Conservation (phyloP, 1,284 basidiomycete genomes). For the Ustilago vetiveriae region DNA sequence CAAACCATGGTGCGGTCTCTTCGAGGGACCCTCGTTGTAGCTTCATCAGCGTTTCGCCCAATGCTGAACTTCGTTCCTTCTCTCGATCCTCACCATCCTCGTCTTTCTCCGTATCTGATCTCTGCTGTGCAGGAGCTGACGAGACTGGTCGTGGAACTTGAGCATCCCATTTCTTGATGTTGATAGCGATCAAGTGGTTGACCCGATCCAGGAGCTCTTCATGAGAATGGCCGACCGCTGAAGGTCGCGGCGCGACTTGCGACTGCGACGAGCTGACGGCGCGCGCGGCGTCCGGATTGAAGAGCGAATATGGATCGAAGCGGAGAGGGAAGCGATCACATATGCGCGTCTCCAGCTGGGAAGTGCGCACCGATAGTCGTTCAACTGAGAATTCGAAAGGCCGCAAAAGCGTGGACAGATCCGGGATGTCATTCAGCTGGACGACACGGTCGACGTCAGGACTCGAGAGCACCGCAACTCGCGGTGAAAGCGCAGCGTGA, state of each 20-base stretch:
- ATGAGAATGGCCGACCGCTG: slow-evolving; percentile 10
- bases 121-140: background rate
- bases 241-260: slow-evolving; percentile 15
- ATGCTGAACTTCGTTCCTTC: background rate
- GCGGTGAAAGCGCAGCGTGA: slow-evolving; percentile 58
- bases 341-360: slow-evolving; percentile 56
- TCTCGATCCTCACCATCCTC: slow-evolving; percentile 3
- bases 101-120: background rate
- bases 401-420: slow-evolving; percentile 56
- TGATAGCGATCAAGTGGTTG: slow-evolving; percentile 46
- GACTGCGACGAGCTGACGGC: slow-evolving; percentile 8
- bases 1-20: slow-evolving; percentile 53
- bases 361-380: slow-evolving; percentile 57
- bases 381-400: slow-evolving; percentile 56
- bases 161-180: slow-evolving; percentile 49
- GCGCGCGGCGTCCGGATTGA: slow-evolving; percentile 27
- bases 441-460: slow-evolving; percentile 52
- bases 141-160: slow-evolving; percentile 6
- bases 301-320: slow-evolving; percentile 54
- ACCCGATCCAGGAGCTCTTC: slow-evolving; percentile 48
- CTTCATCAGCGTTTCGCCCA: slow-evolving; percentile 21
- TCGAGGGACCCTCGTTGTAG: slow-evolving; percentile 32
- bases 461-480: slow-evolving; percentile 58
- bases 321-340: slow-evolving; percentile 58
- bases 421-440: slow-evolving; percentile 45